phyloP scores from a whole-genome alignment of 768 basidiomycete genomes.

The Lepiota venenata region DNA sequence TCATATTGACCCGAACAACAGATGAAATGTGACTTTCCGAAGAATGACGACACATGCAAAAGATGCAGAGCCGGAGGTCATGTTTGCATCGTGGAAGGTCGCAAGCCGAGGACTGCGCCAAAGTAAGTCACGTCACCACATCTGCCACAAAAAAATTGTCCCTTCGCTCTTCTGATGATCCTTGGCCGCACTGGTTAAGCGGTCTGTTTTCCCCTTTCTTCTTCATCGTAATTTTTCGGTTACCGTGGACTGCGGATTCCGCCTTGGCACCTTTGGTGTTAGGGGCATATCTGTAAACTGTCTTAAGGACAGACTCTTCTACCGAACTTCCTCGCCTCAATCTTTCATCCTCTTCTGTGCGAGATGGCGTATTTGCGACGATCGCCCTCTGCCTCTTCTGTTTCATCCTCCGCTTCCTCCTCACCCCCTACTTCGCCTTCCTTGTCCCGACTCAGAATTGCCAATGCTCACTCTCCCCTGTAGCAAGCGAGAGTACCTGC shows the following conservation, averaged over 20 bases:
- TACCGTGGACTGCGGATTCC: not conserved
- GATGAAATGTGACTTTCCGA: slow-evolving; percentile 88
- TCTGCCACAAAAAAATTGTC: slow-evolving; percentile 5
- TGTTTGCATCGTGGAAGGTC: slow-evolving; percentile 79
- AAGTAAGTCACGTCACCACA: slow-evolving; percentile 56
- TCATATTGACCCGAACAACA: slow-evolving; percentile 26
- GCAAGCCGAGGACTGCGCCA: slow-evolving; percentile 73
- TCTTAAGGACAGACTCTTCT: not conserved
- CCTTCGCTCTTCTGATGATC: slow-evolving; percentile 5
- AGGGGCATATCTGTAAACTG: not conserved
- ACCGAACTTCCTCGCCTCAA: not conserved
- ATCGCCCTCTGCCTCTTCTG: slow-evolving; percentile 12
- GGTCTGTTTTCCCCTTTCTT: slow-evolving; percentile 7
- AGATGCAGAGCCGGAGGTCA: slow-evolving; percentile 73
- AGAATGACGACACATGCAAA: slow-evolving; percentile 70
- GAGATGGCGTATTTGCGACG: slow-evolving; percentile 8
- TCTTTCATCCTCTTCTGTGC: slow-evolving; percentile 7
- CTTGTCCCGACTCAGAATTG: slow-evolving; percentile 34
- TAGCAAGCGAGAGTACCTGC: slow-evolving; percentile 84
- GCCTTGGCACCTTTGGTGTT: not conserved
- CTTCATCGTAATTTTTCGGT: slow-evolving; percentile 3
- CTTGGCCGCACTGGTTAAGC: slow-evolving; percentile 5
- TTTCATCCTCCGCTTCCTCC: slow-evolving; percentile 20
- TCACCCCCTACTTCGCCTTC: slow-evolving; percentile 19
- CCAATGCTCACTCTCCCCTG: slow-evolving; percentile 32